phyloP scores from a whole-genome alignment of 2,329 filamentous ascomycete species.

The Exophiala spinifera region DNA sequence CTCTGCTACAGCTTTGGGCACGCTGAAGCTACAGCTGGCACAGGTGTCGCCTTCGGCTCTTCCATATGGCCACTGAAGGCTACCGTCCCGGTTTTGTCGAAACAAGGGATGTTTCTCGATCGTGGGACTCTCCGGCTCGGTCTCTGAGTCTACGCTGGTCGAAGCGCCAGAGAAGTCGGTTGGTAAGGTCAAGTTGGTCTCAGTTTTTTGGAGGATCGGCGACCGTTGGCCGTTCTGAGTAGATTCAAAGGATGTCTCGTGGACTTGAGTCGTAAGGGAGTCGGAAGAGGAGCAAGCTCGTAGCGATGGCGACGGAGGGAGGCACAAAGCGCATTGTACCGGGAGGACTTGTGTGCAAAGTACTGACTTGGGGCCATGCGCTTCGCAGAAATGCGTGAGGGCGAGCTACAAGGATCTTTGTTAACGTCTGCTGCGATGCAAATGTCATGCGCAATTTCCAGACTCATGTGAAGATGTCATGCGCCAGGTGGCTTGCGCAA shows the following conservation, averaged over 20 bases:
- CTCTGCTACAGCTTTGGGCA: constrained; percentile 54
- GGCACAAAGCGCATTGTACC: constrained; percentile 53
- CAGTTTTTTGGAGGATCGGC: constrained; percentile 21
- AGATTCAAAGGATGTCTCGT: constrained; percentile 16
- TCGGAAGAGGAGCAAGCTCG: constrained; percentile 39
- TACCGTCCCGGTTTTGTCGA: constrained; percentile 13
- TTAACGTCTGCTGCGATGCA: constrained; percentile 3
- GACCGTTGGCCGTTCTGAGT: constrained; percentile 8
- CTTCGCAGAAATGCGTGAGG: constrained; percentile 61
- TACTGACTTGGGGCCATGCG: constrained; percentile 61
- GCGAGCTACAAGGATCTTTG: constrained; percentile 49
- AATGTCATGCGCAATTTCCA: constrained; percentile 2
- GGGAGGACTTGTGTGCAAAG: constrained; percentile 59
- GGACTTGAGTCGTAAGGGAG: constrained; percentile 21
- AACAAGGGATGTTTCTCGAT: constrained; percentile 53
- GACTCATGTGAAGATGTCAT: constrained; percentile 5
- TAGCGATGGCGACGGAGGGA: constrained; percentile 39
- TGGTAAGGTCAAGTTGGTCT: constrained; percentile 28
- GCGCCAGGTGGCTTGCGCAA: constrained; percentile 21
- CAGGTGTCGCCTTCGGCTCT: constrained; percentile 52
- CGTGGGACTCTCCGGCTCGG: constrained; percentile 30
- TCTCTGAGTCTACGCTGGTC: constrained; percentile 28
- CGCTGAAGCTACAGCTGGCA: constrained; percentile 56
- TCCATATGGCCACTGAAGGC: constrained; percentile 33
- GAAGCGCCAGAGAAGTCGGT: constrained; percentile 32